A percentile compares a stretch with the other conserved stretches of the same genome.
These are phyloP conservation scores for Hippophae gyantsensis DNA, from an alignment of 306 rosid species.

Conservation along the genomic window DNA sequence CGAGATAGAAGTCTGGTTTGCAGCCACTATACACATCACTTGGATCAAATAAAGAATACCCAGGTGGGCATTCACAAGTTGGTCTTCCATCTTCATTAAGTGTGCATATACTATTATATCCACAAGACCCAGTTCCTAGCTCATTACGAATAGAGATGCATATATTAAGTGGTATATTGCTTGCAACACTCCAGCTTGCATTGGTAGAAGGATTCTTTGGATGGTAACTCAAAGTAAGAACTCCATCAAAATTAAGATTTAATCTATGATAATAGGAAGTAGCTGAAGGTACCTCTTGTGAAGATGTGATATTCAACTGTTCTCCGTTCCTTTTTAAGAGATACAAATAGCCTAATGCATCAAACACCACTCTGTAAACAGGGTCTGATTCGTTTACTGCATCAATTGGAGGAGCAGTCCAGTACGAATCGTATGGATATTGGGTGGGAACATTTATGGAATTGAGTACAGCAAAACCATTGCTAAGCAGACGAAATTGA, in stretches of 20 bases:
- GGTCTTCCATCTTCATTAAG: not conserved
- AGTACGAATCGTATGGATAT: slow-evolving; percentile 5
- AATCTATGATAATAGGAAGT: slow-evolving; percentile 19
- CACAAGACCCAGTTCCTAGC: slow-evolving; percentile 18
- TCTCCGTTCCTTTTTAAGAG: not conserved
- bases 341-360: slow-evolving; percentile 19
- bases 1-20: slow-evolving; percentile 25
- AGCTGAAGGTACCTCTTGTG: not conserved
- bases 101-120: slow-evolving; percentile 19
- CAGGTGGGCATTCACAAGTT: slow-evolving; percentile 18
- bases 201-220: not conserved
- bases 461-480: slow-evolving; percentile 18
- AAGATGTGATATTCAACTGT: not conserved
- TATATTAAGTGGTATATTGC: slow-evolving; percentile 23
- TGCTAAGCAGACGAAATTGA: slow-evolving; percentile 4
- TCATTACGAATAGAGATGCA: not conserved
- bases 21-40: slow-evolving; percentile 16
- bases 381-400: not conserved
- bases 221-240: slow-evolving; percentile 10
- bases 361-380: slow-evolving; percentile 8
- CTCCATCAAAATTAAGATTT: slow-evolving; percentile 24
- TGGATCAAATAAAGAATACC: slow-evolving; percentile 16
- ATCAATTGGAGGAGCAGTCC: not conserved
- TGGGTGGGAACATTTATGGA: slow-evolving; percentile 3
- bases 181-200: slow-evolving; percentile 5